These are phyloP conservation scores for Boletus sensibilis DNA, from an alignment of 768 basidiomycete genomes.

Conservation along the genomic window DNA sequence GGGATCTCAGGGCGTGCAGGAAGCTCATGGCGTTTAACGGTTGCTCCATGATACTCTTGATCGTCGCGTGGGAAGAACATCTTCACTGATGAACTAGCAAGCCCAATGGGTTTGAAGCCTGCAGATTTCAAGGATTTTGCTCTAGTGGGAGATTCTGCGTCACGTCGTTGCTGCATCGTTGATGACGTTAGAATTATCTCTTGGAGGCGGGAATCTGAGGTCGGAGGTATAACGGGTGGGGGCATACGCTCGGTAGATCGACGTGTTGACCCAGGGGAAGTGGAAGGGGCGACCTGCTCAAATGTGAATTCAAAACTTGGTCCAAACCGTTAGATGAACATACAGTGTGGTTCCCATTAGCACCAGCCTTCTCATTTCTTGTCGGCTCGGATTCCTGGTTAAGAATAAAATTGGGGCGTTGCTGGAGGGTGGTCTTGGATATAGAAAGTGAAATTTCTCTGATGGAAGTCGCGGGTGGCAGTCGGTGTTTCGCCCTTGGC, in stretches of 20 bases:
- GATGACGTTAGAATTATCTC: slow-evolving; percentile 13
- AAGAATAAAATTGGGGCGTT: slow-evolving; percentile 18
- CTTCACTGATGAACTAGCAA: slow-evolving; percentile 55
- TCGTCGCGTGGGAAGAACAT: slow-evolving; percentile 85
- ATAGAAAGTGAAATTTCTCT: slow-evolving; percentile 33
- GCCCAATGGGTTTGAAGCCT: slow-evolving; percentile 69
- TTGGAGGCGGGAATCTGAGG: slow-evolving; percentile 15
- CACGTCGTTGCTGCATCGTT: slow-evolving; percentile 14
- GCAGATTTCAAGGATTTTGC: slow-evolving; percentile 36
- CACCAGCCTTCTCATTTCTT: slow-evolving; percentile 37
- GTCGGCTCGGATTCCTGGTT: slow-evolving; percentile 26
- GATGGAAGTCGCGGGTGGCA: slow-evolving; percentile 50
- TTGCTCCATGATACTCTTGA: slow-evolving; percentile 45
- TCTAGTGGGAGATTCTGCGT: slow-evolving; percentile 21
- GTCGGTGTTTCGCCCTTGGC: slow-evolving; percentile 58
- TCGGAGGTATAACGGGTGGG: slow-evolving; percentile 25
- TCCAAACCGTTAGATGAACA: not conserved
- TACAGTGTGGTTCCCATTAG: slow-evolving; percentile 41
- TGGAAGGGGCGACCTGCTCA: slow-evolving; percentile 18
- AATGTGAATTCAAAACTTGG: slow-evolving; percentile 9
- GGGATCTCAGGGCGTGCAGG: slow-evolving; percentile 27
- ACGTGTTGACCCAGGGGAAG: slow-evolving; percentile 23
- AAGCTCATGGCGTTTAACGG: slow-evolving; percentile 15
- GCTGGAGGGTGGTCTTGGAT: slow-evolving; percentile 31
- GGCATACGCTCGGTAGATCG: slow-evolving; percentile 34